Evolutionary conservation across 2,329 filamentous ascomycete species (phyloP).

Genomic region (Colletotrichum aenigma): DNA sequence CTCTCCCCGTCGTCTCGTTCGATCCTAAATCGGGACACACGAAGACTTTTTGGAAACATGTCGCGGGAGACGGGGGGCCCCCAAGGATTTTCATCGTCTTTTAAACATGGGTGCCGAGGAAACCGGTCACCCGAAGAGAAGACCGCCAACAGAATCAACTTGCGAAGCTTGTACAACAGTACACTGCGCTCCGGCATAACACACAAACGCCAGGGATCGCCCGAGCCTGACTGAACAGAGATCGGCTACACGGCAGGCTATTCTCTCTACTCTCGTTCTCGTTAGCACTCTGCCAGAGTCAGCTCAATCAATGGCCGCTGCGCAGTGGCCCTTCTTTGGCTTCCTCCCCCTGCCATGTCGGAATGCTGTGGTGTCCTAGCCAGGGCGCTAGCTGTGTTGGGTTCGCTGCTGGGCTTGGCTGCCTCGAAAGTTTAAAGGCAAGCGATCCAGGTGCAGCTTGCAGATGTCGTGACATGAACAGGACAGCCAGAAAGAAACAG

Average conservation of each 20-base stretch:
- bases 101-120: not conserved
- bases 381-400: not conserved
- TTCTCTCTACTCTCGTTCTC: not conserved
- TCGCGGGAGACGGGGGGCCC: not conserved
- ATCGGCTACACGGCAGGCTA: constrained; percentile 8
- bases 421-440: not conserved
- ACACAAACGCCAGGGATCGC: constrained; percentile 2
- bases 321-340: not conserved
- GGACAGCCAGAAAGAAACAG: not conserved
- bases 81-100: not conserved
- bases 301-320: not conserved
- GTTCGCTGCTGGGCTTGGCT: not conserved
- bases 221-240: not conserved
- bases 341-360: not conserved
- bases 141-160: not conserved
- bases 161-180: not conserved
- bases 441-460: not conserved
- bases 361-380: not conserved
- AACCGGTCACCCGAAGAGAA: not conserved
- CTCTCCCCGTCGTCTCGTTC: not conserved
- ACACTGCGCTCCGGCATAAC: not conserved
- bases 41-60: not conserved
- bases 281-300: not conserved
- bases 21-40: not conserved
- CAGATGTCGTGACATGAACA: not conserved